Conservation (phyloP, 192 early-diverging fungal genomes). For the Entomortierella lignicola region DNA sequence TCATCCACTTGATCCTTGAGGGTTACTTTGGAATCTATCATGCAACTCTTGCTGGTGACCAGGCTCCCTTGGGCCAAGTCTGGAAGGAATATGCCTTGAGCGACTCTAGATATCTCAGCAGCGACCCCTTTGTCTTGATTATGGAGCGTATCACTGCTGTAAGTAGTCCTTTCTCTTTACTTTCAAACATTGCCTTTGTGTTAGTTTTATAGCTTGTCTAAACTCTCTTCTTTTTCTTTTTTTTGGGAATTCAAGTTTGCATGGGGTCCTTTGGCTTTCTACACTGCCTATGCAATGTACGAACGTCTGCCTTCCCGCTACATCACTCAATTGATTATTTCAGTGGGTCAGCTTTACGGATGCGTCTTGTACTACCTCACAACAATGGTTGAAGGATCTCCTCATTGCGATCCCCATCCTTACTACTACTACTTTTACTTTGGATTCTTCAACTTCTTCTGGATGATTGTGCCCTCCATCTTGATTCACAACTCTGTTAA, state of each 20-base stretch:
- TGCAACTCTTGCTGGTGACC: constrained; percentile 72
- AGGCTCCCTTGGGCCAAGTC: constrained; percentile 73
- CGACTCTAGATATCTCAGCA: constrained; percentile 90
- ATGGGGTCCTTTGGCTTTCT: constrained; percentile 69
- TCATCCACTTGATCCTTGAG: constrained; percentile 88
- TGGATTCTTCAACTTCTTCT: constrained; percentile 81
- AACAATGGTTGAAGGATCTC: constrained; percentile 72
- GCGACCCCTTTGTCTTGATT: constrained; percentile 83
- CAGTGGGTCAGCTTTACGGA: constrained; percentile 84
- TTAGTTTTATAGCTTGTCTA: too few relatives aligned
- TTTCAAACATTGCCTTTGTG: too few relatives aligned
- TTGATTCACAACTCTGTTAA: constrained; percentile 62
- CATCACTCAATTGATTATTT: constrained; percentile 67
- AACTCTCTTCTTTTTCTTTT: constrained; percentile 38
- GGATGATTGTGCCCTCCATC: constrained; percentile 80
- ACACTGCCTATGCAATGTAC: constrained; percentile 68
- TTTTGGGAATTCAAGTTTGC: constrained; percentile 57
- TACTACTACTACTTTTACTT: constrained; percentile 95
- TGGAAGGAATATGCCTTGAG: constrained; percentile 94
- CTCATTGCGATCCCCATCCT: constrained; percentile 76
- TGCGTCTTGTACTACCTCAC: constrained; percentile 86
- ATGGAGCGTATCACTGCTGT: constrained; percentile 93
- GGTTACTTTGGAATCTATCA: constrained; percentile 86
- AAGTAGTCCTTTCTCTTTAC: constrained; percentile 38
- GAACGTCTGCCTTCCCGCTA: constrained; percentile 65